Evolutionary conservation across 768 basidiomycete species (phyloP), one percentile per base, ranked within the genome.

Genomic region (Fistulinella prunicolor): DNA sequence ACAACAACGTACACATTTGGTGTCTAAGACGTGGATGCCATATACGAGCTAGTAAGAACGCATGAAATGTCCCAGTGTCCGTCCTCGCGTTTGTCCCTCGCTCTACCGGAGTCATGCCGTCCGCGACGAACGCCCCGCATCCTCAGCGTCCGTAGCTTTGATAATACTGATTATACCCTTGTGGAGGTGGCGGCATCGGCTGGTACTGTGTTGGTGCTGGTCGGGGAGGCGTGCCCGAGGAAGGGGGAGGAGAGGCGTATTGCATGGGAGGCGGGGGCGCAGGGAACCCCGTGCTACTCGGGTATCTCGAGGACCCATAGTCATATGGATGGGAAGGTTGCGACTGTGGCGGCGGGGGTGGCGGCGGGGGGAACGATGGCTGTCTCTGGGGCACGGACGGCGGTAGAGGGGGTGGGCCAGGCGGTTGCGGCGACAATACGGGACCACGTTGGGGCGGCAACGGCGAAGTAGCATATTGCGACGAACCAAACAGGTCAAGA

Each of bases 121-220:
- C n/a, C n/a, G n/a, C n/a, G n/a, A n/a, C n/a, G n/a, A n/a, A n/a
- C n/a, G n/a, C 26, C 26, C 10, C 26, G 26, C 26, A 28, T 29
- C 29, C 38, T 60, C 50, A 68, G 22, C 63, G 61, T 30, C 60
- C 47, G 46, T 67, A 70, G n/a, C 59, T 58, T 42, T 59, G 65
- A 51, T 72, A 64, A 37, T 63, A 57, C 30, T 64, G 58, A 20
- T 55, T 47, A 52, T 66, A 65, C 0, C 62, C 61, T 28, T 70
- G 64, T 24, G 69, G 58, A 10, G 63, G 66, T 14, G 69, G 68
- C 13, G 58, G 60, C 38, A 59, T 55, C 21, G 49, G 40, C 30
- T 66, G 66, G 47, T 69, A 58, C 21, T 62, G 65, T 23, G 57
- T 53, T 10, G 51, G 54, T 16, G 32, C 4, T 4, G 54, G 56